Evolutionary conservation across 441 rosid species (phyloP), one percentile per base, ranked within the genome.

Genomic region (Rhodomyrtus psidioides): DNA sequence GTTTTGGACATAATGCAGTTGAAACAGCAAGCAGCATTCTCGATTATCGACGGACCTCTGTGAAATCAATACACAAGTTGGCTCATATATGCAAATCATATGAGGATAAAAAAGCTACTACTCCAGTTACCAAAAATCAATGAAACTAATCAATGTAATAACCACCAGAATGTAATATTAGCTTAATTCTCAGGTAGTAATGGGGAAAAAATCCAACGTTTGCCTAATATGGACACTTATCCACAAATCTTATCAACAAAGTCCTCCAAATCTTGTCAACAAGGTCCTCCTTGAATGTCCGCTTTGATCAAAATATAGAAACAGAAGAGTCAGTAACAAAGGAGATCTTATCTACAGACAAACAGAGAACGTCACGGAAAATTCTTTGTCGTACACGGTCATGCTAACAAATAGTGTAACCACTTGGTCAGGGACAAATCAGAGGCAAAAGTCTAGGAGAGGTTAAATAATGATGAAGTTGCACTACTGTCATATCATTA

Each of bases 1-100:
- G 99, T 91, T 93, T 96, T 84, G 92, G 93, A 90, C 99, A 98
- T 82, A 84, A 98, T 96, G 86, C 99, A 98, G 85, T 98, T 98
- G 92, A 96, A 98, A 92, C 99, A 96, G n/a, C 99, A 98, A 76
- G 94, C 87, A 88, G 98, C 94, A 87, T 92, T 96, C 54, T 87
- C 95, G 51, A 92, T 51, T 87, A 96, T 94, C 94, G 91, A 94
- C 91, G 91, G 88, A 59, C 96, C 96, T 82, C 99, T 98, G 91
- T 82, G 88, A 89, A 86, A 86, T 82, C 55, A 46, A 89, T 85
- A 49, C 86, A 82, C 27, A 70, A 84, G 34, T 75, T 42, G 55
- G 42, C 55, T n/a, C 23, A 85, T 39, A 49, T 57, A 79, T n/a
- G 74, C 65, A 27, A 85, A 24, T 65, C 58, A 84, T 12, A 85